phyloP scores from a whole-genome alignment of 768 basidiomycete genomes.

The Neoboletus brunneissimus region DNA sequence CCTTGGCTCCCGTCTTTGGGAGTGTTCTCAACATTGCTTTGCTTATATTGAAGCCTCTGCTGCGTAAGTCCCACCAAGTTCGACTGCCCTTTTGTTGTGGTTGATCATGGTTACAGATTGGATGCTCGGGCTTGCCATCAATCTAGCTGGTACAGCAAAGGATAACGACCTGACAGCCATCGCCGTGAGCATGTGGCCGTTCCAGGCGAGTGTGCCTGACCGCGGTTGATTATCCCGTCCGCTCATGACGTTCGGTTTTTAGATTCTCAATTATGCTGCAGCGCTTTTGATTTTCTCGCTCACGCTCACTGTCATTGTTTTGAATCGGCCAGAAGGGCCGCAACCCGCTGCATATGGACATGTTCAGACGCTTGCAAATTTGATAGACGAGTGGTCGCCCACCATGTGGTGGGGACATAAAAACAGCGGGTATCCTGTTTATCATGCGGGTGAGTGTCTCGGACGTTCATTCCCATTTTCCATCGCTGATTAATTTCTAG shows the following conservation, averaged over 20 bases:
- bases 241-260: not conserved
- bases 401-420: conserved; percentile 34
- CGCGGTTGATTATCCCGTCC: not conserved
- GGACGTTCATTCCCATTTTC: not conserved
- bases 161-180: conserved; percentile 11
- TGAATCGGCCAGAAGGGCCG: conserved; percentile 18
- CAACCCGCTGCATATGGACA: conserved; percentile 36
- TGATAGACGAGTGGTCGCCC: conserved; percentile 37
- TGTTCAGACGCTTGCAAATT: conserved; percentile 33
- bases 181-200: conserved; percentile 25
- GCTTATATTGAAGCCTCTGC: conserved; percentile 22
- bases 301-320: conserved; percentile 10
- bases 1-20: conserved; percentile 23
- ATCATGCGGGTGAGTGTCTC: conserved; percentile 24
- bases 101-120: conserved; percentile 20
- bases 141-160: conserved; percentile 12
- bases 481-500: conserved; percentile 6
- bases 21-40: conserved; percentile 13
- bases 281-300: conserved; percentile 21
- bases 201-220: conserved; percentile 17
- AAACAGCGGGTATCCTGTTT: not conserved
- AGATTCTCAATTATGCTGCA: conserved; percentile 30
- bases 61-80: conserved; percentile 22
- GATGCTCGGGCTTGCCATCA: conserved; percentile 33
- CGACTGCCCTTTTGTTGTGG: not conserved